phyloP scores from a whole-genome alignment of 225 moss, liverwort and hornwort species.

The Asterella californica region DNA sequence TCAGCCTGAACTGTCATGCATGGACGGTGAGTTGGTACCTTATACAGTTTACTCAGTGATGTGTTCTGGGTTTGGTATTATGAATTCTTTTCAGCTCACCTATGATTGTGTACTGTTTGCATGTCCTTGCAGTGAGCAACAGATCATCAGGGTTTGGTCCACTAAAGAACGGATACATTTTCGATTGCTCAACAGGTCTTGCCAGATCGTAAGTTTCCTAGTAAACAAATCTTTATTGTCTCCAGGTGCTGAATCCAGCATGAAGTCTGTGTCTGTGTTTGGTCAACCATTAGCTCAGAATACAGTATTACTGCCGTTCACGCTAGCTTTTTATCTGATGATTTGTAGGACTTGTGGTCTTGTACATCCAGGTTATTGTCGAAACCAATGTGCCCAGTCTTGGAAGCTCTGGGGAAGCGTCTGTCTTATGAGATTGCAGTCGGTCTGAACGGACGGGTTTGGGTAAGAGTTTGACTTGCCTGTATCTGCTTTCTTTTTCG shows the following conservation, averaged over 20 bases:
- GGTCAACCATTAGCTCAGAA: not conserved
- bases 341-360: not conserved
- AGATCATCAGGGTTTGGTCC: conserved; percentile 86
- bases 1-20: conserved; percentile 81
- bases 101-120: not conserved
- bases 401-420: conserved; percentile 74
- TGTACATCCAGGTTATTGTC: conserved; percentile 57
- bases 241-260: no score
- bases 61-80: not conserved
- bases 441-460: conserved; percentile 86
- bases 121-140: conserved; percentile 64
- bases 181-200: conserved; percentile 87
- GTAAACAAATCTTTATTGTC: no score
- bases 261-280: no score
- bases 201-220: conserved; percentile 57
- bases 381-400: conserved; percentile 63
- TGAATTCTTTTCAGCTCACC: not conserved
- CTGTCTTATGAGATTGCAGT: conserved; percentile 89
- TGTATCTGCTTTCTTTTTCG: not conserved
- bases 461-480: conserved; percentile 48
- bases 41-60: not conserved
- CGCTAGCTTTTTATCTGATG: not conserved
- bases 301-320: not conserved
- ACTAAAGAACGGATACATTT: conserved; percentile 82
- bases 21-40: conserved; percentile 58